Percentiles rank a stretch among this genome's conserved stretches.
Conservation (phyloP, 2,329 filamentous ascomycete species). For the Elsinoe fawcettii region DNA sequence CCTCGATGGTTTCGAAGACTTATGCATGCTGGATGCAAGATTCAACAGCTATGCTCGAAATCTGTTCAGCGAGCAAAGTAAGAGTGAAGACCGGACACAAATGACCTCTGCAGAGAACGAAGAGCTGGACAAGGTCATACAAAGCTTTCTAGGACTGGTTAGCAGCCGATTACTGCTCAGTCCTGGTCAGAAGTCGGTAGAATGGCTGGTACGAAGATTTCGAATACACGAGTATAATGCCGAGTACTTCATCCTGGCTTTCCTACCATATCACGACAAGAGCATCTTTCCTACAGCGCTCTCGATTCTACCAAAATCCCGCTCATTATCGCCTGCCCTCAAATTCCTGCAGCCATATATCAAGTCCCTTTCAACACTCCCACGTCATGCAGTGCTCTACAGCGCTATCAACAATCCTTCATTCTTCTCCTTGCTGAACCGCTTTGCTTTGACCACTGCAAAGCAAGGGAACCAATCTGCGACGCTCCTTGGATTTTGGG, state of each 20-base stretch:
- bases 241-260: slow-evolving; percentile 66
- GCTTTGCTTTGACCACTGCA: slow-evolving; percentile 69
- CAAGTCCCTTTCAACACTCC: slow-evolving; percentile 64
- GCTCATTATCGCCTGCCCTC: slow-evolving; percentile 59
- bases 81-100: slow-evolving; percentile 75
- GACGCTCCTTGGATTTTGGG: slow-evolving; percentile 81
- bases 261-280: slow-evolving; percentile 84
- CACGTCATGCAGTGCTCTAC: slow-evolving; percentile 74
- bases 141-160: slow-evolving; percentile 74
- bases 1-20: slow-evolving; percentile 79
- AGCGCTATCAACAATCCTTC: slow-evolving; percentile 69
- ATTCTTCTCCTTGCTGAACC: slow-evolving; percentile 69
- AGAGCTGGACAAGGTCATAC: slow-evolving; percentile 68
- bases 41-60: slow-evolving; percentile 67
- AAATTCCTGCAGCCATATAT: slow-evolving; percentile 84
- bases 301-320: slow-evolving; percentile 68
- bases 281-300: slow-evolving; percentile 79
- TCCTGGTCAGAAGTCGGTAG: slow-evolving; percentile 81
- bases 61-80: slow-evolving; percentile 91
- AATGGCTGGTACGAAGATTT: slow-evolving; percentile 91
- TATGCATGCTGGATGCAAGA: slow-evolving; percentile 76
- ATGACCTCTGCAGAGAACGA: slow-evolving; percentile 76
- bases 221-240: slow-evolving; percentile 92
- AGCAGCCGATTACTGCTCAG: slow-evolving; percentile 70
- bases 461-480: slow-evolving; percentile 65